These are phyloP conservation scores for Mitragyna speciosa DNA, from an alignment of 257 asterid genomes.

Conservation along the genomic window DNA sequence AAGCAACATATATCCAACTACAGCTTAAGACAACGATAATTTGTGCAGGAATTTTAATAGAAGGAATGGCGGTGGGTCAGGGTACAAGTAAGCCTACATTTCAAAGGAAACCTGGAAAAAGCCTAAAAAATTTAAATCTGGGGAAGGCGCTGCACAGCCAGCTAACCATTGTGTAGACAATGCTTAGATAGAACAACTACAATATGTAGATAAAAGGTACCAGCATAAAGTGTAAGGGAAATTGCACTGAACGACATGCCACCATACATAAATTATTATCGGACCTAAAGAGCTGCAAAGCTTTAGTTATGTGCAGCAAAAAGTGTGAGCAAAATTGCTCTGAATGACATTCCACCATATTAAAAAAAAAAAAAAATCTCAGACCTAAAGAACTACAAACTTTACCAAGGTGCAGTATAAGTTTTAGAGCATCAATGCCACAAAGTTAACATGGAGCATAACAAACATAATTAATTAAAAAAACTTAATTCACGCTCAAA, in stretches of 20 bases:
- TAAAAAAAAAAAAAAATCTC: not conserved
- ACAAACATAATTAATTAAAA: no score
- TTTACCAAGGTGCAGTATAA: no score
- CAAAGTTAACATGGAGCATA: not conserved
- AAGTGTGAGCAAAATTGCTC: not conserved
- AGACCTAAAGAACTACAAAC: not conserved
- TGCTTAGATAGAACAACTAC: not conserved
- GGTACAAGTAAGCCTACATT: not conserved
- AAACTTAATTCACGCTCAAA: no score
- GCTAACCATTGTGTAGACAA: not conserved
- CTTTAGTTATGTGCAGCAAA: no score
- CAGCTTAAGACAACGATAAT: not conserved
- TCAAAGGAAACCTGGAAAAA: not conserved
- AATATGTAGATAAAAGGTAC: not conserved
- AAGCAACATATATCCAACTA: not conserved
- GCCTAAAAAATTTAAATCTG: not conserved
- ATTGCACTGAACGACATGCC: no score
- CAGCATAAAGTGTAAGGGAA: not conserved
- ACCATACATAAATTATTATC: no score
- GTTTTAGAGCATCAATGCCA: not conserved
- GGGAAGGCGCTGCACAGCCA: not conserved
- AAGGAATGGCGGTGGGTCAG: not conserved
- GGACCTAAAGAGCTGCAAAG: no score
- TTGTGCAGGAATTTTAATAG: not conserved
- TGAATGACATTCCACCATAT: not conserved